phyloP scores from a whole-genome alignment of 2,329 filamentous ascomycete genomes.

The Niveomyces coronatus region DNA sequence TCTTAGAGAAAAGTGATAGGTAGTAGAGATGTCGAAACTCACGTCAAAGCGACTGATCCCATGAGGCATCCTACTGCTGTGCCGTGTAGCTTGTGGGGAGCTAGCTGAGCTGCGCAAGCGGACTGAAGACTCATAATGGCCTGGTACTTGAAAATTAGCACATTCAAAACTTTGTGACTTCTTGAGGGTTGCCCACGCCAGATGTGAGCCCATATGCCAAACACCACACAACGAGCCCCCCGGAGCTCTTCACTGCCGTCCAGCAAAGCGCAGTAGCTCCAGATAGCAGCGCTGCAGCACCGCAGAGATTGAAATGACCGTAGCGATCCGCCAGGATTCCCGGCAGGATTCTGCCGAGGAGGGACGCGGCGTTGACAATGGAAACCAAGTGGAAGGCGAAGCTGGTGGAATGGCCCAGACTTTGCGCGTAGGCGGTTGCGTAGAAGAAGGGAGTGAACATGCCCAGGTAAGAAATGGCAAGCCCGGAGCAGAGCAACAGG shows the following conservation, averaged over 20 bases:
- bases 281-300: constrained; percentile 1
- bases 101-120: constrained; percentile 4
- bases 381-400: constrained; percentile 69
- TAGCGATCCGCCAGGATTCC: constrained; percentile 22
- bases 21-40: constrained; percentile 1
- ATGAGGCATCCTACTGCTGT: constrained; percentile 4
- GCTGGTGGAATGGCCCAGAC: constrained; percentile 17
- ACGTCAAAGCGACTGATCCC: constrained; percentile 4
- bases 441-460: constrained; percentile 61
- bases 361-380: constrained; percentile 67
- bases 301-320: constrained; percentile 23
- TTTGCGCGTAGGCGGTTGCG: constrained; percentile 56
- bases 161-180: neutral
- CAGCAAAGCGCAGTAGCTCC: constrained; percentile 2
- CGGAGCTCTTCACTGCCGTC: neutral
- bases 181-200: neutral
- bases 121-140: constrained; percentile 7
- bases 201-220: constrained; percentile 5
- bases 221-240: constrained; percentile 4
- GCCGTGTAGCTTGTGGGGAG: constrained; percentile 1
- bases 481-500: constrained; percentile 1
- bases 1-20: neutral
- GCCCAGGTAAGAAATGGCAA: constrained; percentile 22
- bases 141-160: neutral
- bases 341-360: constrained; percentile 64